Evolutionary conservation across 495 filamentous ascomycete genomes (phyloP).

Genomic region (Hyaloscypha variabilis): DNA sequence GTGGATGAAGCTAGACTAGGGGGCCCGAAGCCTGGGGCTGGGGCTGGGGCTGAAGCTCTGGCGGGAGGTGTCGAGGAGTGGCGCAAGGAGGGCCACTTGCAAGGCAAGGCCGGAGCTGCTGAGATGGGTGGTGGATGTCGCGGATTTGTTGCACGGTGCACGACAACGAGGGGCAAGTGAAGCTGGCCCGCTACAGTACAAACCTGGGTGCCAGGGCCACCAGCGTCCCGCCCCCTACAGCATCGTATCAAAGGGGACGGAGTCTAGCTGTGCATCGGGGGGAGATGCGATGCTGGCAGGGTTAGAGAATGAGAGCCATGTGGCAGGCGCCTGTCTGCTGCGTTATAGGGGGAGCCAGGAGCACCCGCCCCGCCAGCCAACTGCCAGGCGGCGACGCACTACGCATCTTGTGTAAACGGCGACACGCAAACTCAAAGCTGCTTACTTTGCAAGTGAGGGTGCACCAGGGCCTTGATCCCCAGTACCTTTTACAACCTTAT

Average conservation of each 20-base stretch:
- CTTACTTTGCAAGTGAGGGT: background rate
- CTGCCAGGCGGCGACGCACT: background rate
- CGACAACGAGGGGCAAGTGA: no score
- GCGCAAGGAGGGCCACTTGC: background rate
- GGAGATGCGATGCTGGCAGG: background rate
- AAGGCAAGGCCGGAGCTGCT: background rate
- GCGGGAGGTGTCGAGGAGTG: conserved; percentile 10
- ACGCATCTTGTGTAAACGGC: background rate
- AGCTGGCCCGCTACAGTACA: background rate
- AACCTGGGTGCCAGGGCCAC: background rate
- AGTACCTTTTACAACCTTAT: no score
- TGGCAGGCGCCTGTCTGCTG: background rate
- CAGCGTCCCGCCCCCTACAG: no score
- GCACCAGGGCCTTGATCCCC: no score
- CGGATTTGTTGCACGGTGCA: background rate
- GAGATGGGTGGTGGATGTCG: conserved; percentile 3
- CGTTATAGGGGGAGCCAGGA: background rate
- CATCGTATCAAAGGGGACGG: background rate
- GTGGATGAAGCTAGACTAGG: conserved; percentile 19
- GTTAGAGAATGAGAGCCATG: conserved; percentile 14
- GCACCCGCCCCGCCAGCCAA: background rate
- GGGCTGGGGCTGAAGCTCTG: conserved; percentile 26
- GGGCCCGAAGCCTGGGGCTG: conserved; percentile 16
- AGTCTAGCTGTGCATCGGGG: background rate
- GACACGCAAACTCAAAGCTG: conserved; percentile 1